Percentiles rank a stretch among this genome's conserved stretches.
These are phyloP conservation scores for Stipa capillata DNA, from an alignment of 176 grass and related monocot genomes.

Conservation along the genomic window DNA sequence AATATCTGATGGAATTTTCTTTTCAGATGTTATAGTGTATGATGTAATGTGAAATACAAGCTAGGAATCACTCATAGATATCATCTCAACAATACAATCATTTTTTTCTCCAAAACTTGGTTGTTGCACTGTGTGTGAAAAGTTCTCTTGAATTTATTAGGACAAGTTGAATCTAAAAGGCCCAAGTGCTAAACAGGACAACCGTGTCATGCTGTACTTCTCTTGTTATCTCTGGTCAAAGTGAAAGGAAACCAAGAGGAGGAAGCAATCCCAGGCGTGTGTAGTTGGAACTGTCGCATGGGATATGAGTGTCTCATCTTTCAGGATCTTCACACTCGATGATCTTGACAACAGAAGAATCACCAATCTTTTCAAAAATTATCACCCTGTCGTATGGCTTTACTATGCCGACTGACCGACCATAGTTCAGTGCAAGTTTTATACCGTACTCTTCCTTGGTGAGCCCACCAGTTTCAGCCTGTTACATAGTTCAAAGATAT, in stretches of 20 bases:
- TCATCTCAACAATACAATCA: background rate
- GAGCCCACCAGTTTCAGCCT: conserved; percentile 42
- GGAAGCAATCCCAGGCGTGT: background rate
- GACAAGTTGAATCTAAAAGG: background rate
- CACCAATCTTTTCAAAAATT: conserved; percentile 84
- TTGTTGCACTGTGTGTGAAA: background rate
- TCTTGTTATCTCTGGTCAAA: conserved; percentile 7
- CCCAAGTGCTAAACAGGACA: background rate
- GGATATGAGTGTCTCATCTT: background rate
- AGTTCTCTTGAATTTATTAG: conserved; percentile 11
- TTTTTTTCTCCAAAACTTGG: conserved; percentile 12
- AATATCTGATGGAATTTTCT: background rate
- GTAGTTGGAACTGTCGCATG: background rate
- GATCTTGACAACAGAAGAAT: conserved; percentile 95
- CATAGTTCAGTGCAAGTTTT: conserved; percentile 83
- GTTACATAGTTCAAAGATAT: background rate
- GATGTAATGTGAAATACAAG: background rate
- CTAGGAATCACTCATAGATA: background rate
- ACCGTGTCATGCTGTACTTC: background rate
- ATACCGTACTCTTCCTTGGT: conserved; percentile 57
- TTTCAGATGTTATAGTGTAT: background rate
- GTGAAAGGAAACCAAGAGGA: background rate
- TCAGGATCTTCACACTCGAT: conserved; percentile 56
- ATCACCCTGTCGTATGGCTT: conserved; percentile 74
- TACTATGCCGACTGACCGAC: conserved; percentile 59